Base-by-base conservation (phyloP, 306 rosid species). In the Trifolium pratense region DNA sequence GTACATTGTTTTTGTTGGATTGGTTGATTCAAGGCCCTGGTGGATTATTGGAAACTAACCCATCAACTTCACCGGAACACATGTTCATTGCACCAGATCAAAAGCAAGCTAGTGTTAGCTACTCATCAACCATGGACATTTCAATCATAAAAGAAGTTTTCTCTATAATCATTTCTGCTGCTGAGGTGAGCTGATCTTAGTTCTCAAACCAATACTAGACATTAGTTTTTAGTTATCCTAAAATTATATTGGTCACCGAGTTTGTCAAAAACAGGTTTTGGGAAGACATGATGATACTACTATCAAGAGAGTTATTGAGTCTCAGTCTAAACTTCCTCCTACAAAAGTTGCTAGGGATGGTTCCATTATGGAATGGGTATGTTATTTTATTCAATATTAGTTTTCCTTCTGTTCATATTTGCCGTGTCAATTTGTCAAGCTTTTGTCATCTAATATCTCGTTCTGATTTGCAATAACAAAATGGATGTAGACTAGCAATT, bases 31-130 rank as follows among this genome's bases (percentile, higher is more conserved):
- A 93, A 78, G 96, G 94, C 85, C 88, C 12, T 15, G 89, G 87
- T 43, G 97, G 87, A 78, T 86, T 75, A 68, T 83, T 93, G 60
- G 92, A 93, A 88, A 93, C 98, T 66, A 93, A 93, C 81, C 98
- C 98, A 21, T 91, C 98, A 70, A 93, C 98, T 74, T 93, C 98
- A 65, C 98, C 98, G 1, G 98, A 93, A 81, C 98, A 93, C 85
- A 86, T 89, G 97, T 93, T 93, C 76, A 71, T 58, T 59, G 93
- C 98, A 60, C 90, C 98, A 60, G 96, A 85, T 64, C 82, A 87
- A 67, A 89, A 91, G 80, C 90, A 70, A 45, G 98, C 98, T 62
- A 91, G 98, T 70, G 98, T 93, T 77, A 89, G 96, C 90, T 93
- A 89, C 91, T 93, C 98, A 66, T 67, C 98, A 72, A 93, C 97